Base-by-base conservation (phyloP, 2,329 filamentous ascomycete species). In the Botryotinia narcissicola region DNA sequence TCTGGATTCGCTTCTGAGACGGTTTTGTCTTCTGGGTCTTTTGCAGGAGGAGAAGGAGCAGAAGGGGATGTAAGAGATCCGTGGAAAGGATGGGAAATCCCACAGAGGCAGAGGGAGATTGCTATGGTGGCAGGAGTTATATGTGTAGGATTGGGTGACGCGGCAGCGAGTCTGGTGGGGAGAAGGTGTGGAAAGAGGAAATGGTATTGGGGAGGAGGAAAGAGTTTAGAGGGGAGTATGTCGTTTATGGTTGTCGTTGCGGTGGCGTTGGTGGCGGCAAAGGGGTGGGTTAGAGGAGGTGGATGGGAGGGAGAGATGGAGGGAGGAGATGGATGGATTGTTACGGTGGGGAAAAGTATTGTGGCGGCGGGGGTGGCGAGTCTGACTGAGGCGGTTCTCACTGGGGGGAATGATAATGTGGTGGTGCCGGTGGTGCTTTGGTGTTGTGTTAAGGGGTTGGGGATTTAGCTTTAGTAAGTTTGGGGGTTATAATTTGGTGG, bases 361-460 rank as follows among this genome's bases (percentile, higher is more conserved):
- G 80, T 93, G 66, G 97, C 94, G 76, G 94, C 93, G 10, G 87
- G 87, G 60, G 89, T 94, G 73, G 93, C 95, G 42, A 98, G 95
- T 82, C 86, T 98, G 78, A 97, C 96, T 70, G 96, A 99, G 84
- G 95, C 96, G 40, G 95, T 98, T 64, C 84, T 99, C 76, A 98
- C 96, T 22, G 96, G 96, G 3, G 96, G 95, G 44, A 99, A 99
- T 82, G 96, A 99, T 86, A 99, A 99, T 85, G 96, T 99, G 29
- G 61, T 72, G 35, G 70, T 98, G 76, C 96, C 96, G 6, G 90
- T 99, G 73, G 90, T 97, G 69, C 84, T 99, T 75, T 99, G 96
- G 96, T 88, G 95, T 74, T 90, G 97, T 79, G 94, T 97, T 57
- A 92, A 95, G 83, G 93, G 93, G n/a, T 77, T 82, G 78, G 78